Evolutionary conservation across 331 rosid species (phyloP).

Genomic region (Pyracantha coccinea): DNA sequence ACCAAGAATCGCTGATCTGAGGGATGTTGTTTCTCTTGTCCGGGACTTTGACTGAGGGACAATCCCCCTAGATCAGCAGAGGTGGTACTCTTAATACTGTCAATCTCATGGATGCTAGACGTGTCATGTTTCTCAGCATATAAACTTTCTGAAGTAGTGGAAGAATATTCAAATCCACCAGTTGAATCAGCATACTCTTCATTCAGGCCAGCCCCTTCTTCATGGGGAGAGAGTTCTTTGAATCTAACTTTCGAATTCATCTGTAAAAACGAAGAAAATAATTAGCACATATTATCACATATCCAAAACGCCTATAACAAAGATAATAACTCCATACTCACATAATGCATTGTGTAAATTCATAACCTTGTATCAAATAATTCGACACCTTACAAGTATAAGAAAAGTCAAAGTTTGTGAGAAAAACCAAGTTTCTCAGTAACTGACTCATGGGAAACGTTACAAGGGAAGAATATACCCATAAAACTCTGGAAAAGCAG

Average conservation of each 20-base stretch:
- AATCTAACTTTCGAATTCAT: constrained; percentile 55
- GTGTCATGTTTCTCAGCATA: constrained; percentile 82
- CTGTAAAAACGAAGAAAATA: constrained; percentile 20
- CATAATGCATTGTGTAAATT: neutral
- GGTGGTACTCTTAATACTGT: constrained; percentile 62
- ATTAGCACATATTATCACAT: neutral
- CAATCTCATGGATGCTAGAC: constrained; percentile 60
- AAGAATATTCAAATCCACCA: constrained; percentile 81
- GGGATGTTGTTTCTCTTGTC: constrained; percentile 58
- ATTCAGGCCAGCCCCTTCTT: constrained; percentile 47
- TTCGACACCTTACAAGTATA: neutral
- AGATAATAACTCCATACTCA: neutral
- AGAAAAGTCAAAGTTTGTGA: neutral
- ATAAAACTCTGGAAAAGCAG: neutral
- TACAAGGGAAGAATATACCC: neutral
- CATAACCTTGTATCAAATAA: neutral
- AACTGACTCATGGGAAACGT: neutral
- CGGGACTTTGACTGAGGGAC: constrained; percentile 54
- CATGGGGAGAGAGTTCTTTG: constrained; percentile 58
- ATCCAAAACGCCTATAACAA: neutral
- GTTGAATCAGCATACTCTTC: constrained; percentile 78
- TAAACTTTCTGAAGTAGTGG: constrained; percentile 80
- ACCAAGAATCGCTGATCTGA: constrained; percentile 41
- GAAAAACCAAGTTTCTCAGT: neutral
- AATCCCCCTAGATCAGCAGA: constrained; percentile 64